Evolutionary conservation across 2,329 filamentous ascomycete species (phyloP).

Genomic region (Aureobasidium melanogenum): DNA sequence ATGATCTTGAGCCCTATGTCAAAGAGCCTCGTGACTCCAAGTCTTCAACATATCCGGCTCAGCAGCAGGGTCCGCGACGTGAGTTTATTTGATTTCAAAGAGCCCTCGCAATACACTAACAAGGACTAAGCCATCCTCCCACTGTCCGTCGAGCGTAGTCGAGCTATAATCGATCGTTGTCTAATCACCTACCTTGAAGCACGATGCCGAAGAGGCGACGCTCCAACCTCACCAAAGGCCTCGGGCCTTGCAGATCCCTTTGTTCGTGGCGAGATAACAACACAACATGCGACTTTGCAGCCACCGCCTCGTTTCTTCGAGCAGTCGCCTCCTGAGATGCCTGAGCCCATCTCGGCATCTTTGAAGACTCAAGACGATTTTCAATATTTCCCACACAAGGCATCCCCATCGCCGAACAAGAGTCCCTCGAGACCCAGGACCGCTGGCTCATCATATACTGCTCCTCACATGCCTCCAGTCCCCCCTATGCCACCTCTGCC

Average conservation of each 20-base stretch:
- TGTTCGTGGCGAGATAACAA: not conserved
- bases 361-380: conserved; percentile 12
- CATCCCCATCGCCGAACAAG: conserved; percentile 5
- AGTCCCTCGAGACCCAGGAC: not conserved
- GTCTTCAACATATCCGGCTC: not conserved
- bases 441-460: not conserved
- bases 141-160: conserved; percentile 54
- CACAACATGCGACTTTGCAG: not conserved
- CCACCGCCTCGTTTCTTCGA: not conserved
- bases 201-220: conserved; percentile 12
- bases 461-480: conserved; percentile 9
- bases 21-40: not conserved
- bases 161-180: conserved; percentile 47
- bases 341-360: conserved; percentile 11
- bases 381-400: conserved; percentile 7
- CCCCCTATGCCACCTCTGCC: conserved; percentile 20
- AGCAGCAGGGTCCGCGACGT: not conserved
- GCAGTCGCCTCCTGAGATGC: not conserved
- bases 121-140: conserved; percentile 21
- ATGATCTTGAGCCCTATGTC: conserved; percentile 49
- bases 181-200: conserved; percentile 41
- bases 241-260: conserved; percentile 3
- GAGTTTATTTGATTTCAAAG: not conserved
- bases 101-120: not conserved
- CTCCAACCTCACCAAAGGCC: not conserved